Evolutionary conservation across 768 basidiomycete species (phyloP).

Genomic region (Leucocoprinus sp.): DNA sequence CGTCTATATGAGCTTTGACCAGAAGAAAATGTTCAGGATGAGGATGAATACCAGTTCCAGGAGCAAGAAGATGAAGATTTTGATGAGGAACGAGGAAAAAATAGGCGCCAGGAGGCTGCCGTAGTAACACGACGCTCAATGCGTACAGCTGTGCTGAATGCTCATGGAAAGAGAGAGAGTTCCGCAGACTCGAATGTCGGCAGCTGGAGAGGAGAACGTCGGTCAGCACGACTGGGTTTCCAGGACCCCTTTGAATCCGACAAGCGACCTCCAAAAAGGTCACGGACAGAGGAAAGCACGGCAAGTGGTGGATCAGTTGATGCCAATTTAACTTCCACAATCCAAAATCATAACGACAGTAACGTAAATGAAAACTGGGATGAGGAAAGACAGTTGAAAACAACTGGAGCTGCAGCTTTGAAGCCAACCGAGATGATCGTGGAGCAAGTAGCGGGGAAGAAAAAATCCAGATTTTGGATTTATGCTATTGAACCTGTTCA

Average conservation of each 20-base stretch:
- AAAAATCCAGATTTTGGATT: constrained; percentile 82
- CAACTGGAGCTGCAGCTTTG: constrained; percentile 53
- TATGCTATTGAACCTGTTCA: constrained; percentile 73
- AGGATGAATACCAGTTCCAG: constrained; percentile 55
- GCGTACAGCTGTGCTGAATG: constrained; percentile 38
- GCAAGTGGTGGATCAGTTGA: constrained; percentile 49
- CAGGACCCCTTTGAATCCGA: constrained; percentile 44
- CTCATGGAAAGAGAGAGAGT: constrained; percentile 45
- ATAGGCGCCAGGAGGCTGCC: constrained; percentile 29
- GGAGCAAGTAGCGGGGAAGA: constrained; percentile 72
- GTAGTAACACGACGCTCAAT: constrained; percentile 45
- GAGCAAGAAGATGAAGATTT: constrained; percentile 60
- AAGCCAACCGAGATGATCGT: constrained; percentile 69
- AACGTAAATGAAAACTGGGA: constrained; percentile 7
- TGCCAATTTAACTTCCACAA: constrained; percentile 20
- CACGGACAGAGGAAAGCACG: constrained; percentile 69
- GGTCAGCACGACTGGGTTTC: constrained; percentile 60
- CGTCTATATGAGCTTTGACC: constrained; percentile 2
- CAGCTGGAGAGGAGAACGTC: constrained; percentile 68
- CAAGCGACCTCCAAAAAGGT: constrained; percentile 53
- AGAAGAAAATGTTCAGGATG: constrained; percentile 21
- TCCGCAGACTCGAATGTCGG: constrained; percentile 39
- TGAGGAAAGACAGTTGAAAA: constrained; percentile 39
- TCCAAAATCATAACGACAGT: constrained; percentile 17
- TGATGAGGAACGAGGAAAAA: constrained; percentile 48